Evolutionary conservation across 371 early-diverging fungal species (phyloP), one percentile per base, ranked within the genome.

Genomic region (Mortierella sp.): DNA sequence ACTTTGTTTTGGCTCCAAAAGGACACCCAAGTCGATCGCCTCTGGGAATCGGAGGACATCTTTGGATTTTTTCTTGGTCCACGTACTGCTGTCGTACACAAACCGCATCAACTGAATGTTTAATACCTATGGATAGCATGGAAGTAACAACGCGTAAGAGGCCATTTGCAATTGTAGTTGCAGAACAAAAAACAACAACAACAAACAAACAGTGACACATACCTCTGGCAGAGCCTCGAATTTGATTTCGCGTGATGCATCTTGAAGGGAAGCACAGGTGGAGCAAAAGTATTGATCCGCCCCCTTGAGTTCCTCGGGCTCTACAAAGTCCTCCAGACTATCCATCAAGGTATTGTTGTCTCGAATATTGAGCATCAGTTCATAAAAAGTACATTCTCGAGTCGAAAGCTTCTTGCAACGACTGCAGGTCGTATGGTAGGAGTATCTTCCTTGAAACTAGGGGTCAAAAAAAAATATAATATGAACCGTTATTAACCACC

Each of bases 21-120:
- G 64, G 7, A 37, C 57, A 3, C 62, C 64, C 15, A 85, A 60
- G 28, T 84, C 72, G 18, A 84, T 69, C 15, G 60, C 30, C 55
- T 62, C 45, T 6, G 82, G 74, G 53, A 85, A 85, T 3, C 62
- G 62, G 23, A 85, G 71, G 16, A 61, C 62, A 12, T 71, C 68
- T 48, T 73, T 84, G 30, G 79, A 72, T 56, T 85, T 85, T 45
- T 68, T 74, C 56, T 82, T 85, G 14, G 70, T 70, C 70, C 73
- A 74, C 4, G 74, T 81, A 0, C 12, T n/a, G 19, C 18, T 59
- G 56, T 84, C 84, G 47, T 82, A 84, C 2, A 74, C 62, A 55
- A 86, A 85, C 11, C 85, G 77, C 75, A 85, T 82, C 50, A 85
- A 14, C 30, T 86, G 82, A 23, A 85, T 66, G 16, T 81, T 85